Evolutionary conservation across 1,284 basidiomycete genomes (phyloP).

Genomic region (Pterulicium gracile): DNA sequence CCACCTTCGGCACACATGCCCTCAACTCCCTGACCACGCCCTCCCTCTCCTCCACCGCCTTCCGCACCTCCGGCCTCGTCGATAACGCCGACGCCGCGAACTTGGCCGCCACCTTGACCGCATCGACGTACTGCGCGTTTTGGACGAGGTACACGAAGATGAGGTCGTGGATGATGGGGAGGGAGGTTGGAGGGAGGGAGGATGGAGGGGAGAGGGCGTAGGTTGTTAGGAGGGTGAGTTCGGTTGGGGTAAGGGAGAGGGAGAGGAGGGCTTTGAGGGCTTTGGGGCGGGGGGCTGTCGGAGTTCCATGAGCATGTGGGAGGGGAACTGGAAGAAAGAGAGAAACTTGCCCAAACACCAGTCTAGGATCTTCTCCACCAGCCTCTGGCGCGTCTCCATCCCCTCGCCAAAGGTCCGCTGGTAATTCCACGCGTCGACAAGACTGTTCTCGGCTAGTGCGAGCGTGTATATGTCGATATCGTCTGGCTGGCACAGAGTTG

Average conservation of each 20-base stretch:
- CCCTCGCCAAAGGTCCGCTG: slow-evolving; percentile 55
- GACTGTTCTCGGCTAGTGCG: slow-evolving; percentile 50
- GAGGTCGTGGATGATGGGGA: slow-evolving; percentile 68
- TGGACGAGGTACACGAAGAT: slow-evolving; percentile 73
- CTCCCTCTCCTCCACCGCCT: not conserved
- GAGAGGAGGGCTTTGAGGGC: slow-evolving; percentile 50
- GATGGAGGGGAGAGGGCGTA: slow-evolving; percentile 49
- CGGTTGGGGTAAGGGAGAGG: slow-evolving; percentile 52
- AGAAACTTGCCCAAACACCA: slow-evolving; percentile 43
- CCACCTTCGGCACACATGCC: not conserved
- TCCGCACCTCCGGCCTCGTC: not conserved
- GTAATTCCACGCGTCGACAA: slow-evolving; percentile 64
- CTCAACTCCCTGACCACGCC: not conserved
- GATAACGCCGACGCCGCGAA: slow-evolving; percentile 24
- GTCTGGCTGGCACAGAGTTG: slow-evolving; percentile 48
- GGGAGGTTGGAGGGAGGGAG: slow-evolving; percentile 32
- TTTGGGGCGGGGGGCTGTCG: slow-evolving; percentile 41
- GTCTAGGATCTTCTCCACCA: slow-evolving; percentile 50
- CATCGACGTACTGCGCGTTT: slow-evolving; percentile 58
- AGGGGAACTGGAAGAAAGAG: slow-evolving; percentile 15
- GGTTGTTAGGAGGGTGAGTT: slow-evolving; percentile 43
- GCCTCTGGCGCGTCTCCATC: slow-evolving; percentile 35
- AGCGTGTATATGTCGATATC: slow-evolving; percentile 59
- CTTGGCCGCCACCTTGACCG: slow-evolving; percentile 65
- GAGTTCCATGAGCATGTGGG: too few species aligned